Evolutionary conservation across 345 rosid species (phyloP).

Genomic region (Eucalyptus sp.): DNA sequence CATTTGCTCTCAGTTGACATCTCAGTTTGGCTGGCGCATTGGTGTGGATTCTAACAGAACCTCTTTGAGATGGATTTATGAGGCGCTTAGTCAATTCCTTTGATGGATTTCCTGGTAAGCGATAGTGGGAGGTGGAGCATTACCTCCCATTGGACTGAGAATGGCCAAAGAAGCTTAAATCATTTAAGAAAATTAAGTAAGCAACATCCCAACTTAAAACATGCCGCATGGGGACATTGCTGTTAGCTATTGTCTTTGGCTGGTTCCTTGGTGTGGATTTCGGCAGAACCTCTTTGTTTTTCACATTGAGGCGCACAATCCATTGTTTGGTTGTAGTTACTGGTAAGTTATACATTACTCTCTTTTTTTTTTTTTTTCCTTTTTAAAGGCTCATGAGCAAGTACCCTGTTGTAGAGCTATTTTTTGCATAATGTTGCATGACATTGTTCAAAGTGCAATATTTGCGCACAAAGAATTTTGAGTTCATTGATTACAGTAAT

Average conservation of each 20-base stretch:
- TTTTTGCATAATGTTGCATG: background rate
- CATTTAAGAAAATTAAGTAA: conserved; percentile 63
- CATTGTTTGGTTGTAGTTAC: background rate
- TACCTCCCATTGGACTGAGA: conserved; percentile 48
- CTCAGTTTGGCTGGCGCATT: background rate
- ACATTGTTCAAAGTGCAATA: background rate
- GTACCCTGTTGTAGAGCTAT: background rate
- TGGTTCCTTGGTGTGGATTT: background rate
- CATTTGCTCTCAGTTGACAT: background rate
- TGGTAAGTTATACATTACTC: background rate
- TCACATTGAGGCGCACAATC: background rate
- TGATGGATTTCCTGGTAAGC: background rate
- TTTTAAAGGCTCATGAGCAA: background rate
- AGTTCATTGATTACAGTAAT: background rate
- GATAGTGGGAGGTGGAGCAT: conserved; percentile 17
- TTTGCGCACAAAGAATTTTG: background rate
- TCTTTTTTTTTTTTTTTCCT: background rate
- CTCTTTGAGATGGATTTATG: background rate
- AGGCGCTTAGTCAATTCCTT: background rate
- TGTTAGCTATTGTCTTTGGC: background rate
- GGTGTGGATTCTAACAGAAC: background rate
- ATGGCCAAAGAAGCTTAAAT: conserved; percentile 46
- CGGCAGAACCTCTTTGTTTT: background rate
- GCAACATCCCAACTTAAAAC: conserved; percentile 64
- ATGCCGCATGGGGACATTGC: conserved; percentile 29